Evolutionary conservation across 768 basidiomycete species (phyloP), one percentile per base, ranked within the genome.

Genomic region (Strobilomyces dryophilus): DNA sequence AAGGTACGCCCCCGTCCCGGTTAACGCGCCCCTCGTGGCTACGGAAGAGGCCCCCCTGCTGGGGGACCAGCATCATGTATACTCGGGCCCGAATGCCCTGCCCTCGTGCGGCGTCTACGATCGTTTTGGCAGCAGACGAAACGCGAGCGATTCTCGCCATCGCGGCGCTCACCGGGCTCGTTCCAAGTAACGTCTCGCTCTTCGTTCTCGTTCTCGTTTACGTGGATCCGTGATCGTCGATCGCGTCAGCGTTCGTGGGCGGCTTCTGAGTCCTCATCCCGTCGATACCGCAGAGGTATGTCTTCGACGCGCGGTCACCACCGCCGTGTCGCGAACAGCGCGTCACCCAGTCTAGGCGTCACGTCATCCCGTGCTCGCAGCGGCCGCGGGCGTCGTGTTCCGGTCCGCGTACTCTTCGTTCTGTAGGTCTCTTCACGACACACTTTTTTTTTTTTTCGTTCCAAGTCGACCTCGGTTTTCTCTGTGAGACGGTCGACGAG

Each of bases 231-330:
- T 29, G 29, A 48, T 26, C 29, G 14, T 47, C 21, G 18, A 39
- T 0, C 27, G 8, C 8, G 27, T 27, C 50, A 91, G 89, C 85
- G 32, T 83, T 92, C 55, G 81, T 87, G 0, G 72, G 81, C 9
- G 83, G 80, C 0, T 80, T 80, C 2, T 90, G n/a, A n/a, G n/a
- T n/a, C n/a, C n/a, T 90, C 63, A 76, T 89, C 3, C 89, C 89
- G 0, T 82, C 83, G 0, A 85, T 92, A 50, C 86, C 88, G 0
- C 78, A 86, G 49, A 85, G 83, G 82, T 81, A 49, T 35, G 61
- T 57, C 29, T 37, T 7, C 31, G 7, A 35, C 26, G 4, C 21
- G 6, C 20, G 4, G 4, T 17, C n/a, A 5, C 14, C 21, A 10
- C 4, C 46, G 15, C 39, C 10, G 5, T 11, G n/a, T 32, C 8